Evolutionary conservation across 352 stramenopile genomes (phyloP), one percentile per base, ranked within the genome.

Genomic region (Plasmopara halstedii): DNA sequence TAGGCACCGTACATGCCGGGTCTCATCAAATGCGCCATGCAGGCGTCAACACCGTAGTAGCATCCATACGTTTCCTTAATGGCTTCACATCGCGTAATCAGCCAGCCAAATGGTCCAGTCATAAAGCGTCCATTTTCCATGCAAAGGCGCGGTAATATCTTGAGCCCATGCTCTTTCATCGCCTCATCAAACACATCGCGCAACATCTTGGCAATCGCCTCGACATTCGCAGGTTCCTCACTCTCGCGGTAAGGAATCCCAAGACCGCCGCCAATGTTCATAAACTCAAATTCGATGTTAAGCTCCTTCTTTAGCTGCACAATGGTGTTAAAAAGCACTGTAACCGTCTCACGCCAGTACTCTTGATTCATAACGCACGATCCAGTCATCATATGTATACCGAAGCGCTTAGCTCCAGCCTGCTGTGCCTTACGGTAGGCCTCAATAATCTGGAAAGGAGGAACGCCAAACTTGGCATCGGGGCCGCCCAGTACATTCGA

Each of bases 361-460:
- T 74, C 69, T 52, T 94, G 78, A 53, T 90, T 82, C 62, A 95
- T 85, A 31, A 95, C 83, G 41, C 83, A 95, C 26, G 78, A 92
- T 22, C 84, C 84, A 17, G 84, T 95, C 84, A 95, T 95, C 83
- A 95, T 95, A 70, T 95, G 84, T 46, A 95, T 92, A 39, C 84
- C 84, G 57, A 95, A 95, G 46, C 82, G 77, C 26, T 64, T 94
- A 27, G 83, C 77, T 14, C 84, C 84, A 1, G 73, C 70, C 29
- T 74, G 70, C 54, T 93, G 67, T 6, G 84, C 84, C 50, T 78
- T 78, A 51, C 77, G 77, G 60, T 95, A 95, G 22, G 81, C 83
- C 27, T 94, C 81, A 13, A 93, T 68, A 40, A 95, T 90, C 62
- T 95, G 77, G 58, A 90, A 93, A 6, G 76, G 79, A 11, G 83